These are phyloP conservation scores for Bjerkandera adusta DNA, from an alignment of 1,284 basidiomycete genomes.

Conservation along the genomic window DNA sequence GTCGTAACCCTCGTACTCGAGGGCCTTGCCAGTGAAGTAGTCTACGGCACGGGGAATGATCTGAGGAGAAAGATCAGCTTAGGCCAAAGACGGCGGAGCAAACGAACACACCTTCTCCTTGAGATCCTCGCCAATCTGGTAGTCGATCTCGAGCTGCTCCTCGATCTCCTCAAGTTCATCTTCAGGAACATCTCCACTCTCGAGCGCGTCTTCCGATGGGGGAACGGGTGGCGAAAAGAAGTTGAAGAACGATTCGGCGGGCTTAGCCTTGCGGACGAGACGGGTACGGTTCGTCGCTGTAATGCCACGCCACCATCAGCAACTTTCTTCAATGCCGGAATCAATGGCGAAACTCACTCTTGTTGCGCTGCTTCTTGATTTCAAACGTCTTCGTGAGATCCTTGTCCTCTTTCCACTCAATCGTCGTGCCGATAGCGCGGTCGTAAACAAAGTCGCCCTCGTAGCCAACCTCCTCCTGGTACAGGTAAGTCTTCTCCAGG, in stretches of 20 bases:
- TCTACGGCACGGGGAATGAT: constrained; percentile 94
- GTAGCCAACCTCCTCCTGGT: constrained; percentile 93
- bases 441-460: constrained; percentile 96
- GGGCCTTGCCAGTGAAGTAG: constrained; percentile 95
- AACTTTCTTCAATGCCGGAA: constrained; percentile 7
- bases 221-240: constrained; percentile 91
- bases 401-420: constrained; percentile 98
- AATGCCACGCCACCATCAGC: constrained; percentile 8
- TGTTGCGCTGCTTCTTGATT: constrained; percentile 99
- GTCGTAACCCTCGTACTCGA: constrained; percentile 82
- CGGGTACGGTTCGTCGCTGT: constrained; percentile 92
- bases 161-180: constrained; percentile 89
- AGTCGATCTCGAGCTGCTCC: constrained; percentile 93
- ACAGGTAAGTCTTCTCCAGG: constrained; percentile 94
- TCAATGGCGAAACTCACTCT: constrained; percentile 60
- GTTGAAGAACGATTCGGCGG: constrained; percentile 95
- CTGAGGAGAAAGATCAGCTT: constrained; percentile 36
- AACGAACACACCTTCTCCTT: constrained; percentile 81
- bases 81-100: background rate
- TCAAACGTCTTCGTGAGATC: constrained; percentile 97
- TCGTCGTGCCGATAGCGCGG: constrained; percentile 85
- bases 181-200: constrained; percentile 79
- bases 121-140: constrained; percentile 97
- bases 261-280: constrained; percentile 84
- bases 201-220: constrained; percentile 66